Base-by-base conservation (phyloP, 176 grass and related monocot genomes). In the Alopecurus myosuroides region DNA sequence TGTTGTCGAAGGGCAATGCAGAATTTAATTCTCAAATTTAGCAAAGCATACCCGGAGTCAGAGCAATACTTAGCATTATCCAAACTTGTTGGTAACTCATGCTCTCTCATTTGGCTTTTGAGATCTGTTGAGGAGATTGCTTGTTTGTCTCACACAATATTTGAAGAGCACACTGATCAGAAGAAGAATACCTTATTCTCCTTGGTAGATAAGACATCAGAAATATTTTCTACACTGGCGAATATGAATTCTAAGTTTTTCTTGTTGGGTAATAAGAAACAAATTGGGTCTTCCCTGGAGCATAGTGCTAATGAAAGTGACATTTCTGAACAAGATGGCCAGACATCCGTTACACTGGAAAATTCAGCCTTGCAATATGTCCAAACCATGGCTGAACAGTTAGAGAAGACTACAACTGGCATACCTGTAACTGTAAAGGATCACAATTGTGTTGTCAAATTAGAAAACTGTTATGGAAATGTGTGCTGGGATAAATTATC, bases 1-100 rank as follows among this genome's bases (percentile, higher is more conserved):
- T 95, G 83, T 37, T 95, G 97, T 65, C 89, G 93, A 81, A 91
- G 88, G 80, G 91, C 91, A 76, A 77, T 92, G 93, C 93, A 90
- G 85, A 88, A 90, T 89, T 74, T 98, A 36, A 25, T 95, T 80
- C 77, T 63, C 29, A 81, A 90, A 94, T 86, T 77, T 71, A 71
- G 81, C 66, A 87, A 90, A 52, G 84, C 80, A 77, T 70, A 56
- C 79, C 77, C 52, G 72, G 75, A 90, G 7, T 77, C 81, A 45
- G 87, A 85, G 65, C 60, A 81, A 81, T 83, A 80, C 68, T 92
- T 77, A 56, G 65, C 52, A 74, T 85, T 89, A 63, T 88, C 69
- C 25, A 74, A 82, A 40, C 61, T 81, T 76, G 70, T 88, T 88
- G 88, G 86, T 42, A 64, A 82, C 64, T 79, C 77, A 55, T 65